Base-by-base conservation (phyloP, 2,329 filamentous ascomycete genomes). In the Colletotrichum higginsianum region DNA sequence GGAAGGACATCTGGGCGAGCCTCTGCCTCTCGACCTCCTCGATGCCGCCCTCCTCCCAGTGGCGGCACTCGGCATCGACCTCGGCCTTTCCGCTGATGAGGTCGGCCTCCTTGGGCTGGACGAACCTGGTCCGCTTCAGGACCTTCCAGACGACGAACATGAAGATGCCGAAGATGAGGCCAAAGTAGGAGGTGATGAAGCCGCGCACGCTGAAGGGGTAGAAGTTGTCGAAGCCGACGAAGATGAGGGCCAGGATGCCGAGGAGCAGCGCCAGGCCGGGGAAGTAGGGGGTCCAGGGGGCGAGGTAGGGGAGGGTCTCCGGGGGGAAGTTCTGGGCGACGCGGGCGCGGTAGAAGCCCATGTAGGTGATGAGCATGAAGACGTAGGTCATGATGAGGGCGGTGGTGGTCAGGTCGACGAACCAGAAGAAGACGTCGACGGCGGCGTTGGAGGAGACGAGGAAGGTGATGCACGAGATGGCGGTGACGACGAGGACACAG, bases 61-160 rank as follows among this genome's bases (percentile, higher is more conserved):
- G 77, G 21, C 79, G 75, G 74, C 83, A 84, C 78, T 84, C 83
- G 73, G 89, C 88, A 65, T 92, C 91, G 73, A 92, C 89, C 79
- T 93, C 91, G 8, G 87, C 88, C 70, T 93, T 82, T 69, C 91
- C 91, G 46, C 87, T 87, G 40, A 86, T 77, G 53, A 94, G 79
- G 78, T 94, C 91, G 0, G 90, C 86, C 63, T 92, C 87, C 23
- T 86, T 81, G 1, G 89, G 84, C 57, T 82, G 84, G 62, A 87
- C 80, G 71, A 87, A 84, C 74, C 86, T 89, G 0, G 91, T 93
- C 77, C 84, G 86, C 79, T 91, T 89, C 74, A 88, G 67, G 2
- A 92, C 11, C 81, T 94, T 95, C 89, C 91, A 94, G 6, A 85
- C 86, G 3, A 92, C 38, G 76, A 89, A 95, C 12, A 94, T 82